Evolutionary conservation across 768 basidiomycete genomes (phyloP).

Genomic region (Amanita exitialis): DNA sequence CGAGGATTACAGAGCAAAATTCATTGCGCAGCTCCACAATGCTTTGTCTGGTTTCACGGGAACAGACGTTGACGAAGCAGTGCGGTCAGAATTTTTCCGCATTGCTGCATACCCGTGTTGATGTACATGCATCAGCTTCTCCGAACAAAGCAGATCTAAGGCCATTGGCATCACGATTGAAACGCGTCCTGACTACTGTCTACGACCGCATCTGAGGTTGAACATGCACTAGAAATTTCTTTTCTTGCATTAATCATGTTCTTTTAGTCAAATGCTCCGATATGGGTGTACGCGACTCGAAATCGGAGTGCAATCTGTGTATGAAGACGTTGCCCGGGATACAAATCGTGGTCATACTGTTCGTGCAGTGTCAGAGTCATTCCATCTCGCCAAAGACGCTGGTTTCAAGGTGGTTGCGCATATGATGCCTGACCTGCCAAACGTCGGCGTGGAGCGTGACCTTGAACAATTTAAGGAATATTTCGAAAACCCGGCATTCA

Average conservation of each 20-base stretch:
- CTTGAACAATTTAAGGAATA: constrained; percentile 99
- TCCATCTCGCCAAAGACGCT: constrained; percentile 96
- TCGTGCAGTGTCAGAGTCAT: constrained; percentile 91
- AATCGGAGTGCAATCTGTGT: constrained; percentile 97
- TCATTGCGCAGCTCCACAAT: constrained; percentile 94
- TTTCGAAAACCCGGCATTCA: constrained; percentile 96
- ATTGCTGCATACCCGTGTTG: background rate
- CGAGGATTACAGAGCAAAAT: constrained; percentile 88
- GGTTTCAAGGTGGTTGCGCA: constrained; percentile 99
- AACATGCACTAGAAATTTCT: background rate
- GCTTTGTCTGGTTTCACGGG: constrained; percentile 94
- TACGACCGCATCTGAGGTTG: constrained; percentile 89
- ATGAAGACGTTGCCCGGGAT: constrained; percentile 98
- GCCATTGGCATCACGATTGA: constrained; percentile 99
- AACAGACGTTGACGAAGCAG: constrained; percentile 90
- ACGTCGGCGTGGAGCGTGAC: constrained; percentile 95
- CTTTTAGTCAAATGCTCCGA: constrained; percentile 88
- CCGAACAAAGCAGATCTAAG: constrained; percentile 96
- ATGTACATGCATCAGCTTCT: constrained; percentile 46
- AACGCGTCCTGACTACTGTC: constrained; percentile 95
- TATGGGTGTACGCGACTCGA: constrained; percentile 98
- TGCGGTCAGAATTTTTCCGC: constrained; percentile 37
- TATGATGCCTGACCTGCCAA: constrained; percentile 99
- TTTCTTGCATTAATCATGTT: background rate
- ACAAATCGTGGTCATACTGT: constrained; percentile 99